Evolutionary conservation across 306 rosid genomes (phyloP), one percentile per base, ranked within the genome.

Genomic region (Ormosia semicastrata): DNA sequence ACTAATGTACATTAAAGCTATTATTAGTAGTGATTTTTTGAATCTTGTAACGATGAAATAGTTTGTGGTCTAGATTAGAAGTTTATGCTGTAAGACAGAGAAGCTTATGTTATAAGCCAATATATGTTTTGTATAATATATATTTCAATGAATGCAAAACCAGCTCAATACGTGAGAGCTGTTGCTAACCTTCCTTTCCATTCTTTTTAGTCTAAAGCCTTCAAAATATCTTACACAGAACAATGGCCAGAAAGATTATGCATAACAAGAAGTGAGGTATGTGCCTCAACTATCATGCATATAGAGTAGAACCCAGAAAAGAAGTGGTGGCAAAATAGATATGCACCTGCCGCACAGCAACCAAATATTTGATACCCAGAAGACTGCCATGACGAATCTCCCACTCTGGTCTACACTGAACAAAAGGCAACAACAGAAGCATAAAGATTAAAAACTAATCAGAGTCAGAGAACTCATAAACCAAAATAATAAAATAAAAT

Each of bases 381-480:
- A 95, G 97, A 85, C 98, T 90, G 65, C 99, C 98, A 75, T 95
- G 99, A 73, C 98, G 99, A 93, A 95, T 92, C 90, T 95, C 99
- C 99, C 99, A 95, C 81, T 95, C 98, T 86, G 98, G 94, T 85
- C 99, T 92, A 90, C 91, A 93, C 99, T 95, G 97, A 89, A 93
- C 79, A 90, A 77, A 87, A 77, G 87, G 66, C 69, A 86, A 86
- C 79, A 79, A 77, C 82, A 84, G 78, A 76, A 89, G 76, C 84
- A 86, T 72, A 81, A 88, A 80, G 81, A 82, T 83, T 34, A 89
- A 88, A 59, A 77, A 80, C 76, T 36, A 78, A 83, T 74, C 78
- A 34, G 37, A 56, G 39, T 80, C 58, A 10, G 11, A 73, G 54
- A 49, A 52, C 60, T 24, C 67, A 56, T 29, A 50, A 64, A 56